A percentile compares a stretch with the other conserved stretches of the same genome.
Conservation (phyloP, 768 basidiomycete genomes). For the Kwoniella pini region DNA sequence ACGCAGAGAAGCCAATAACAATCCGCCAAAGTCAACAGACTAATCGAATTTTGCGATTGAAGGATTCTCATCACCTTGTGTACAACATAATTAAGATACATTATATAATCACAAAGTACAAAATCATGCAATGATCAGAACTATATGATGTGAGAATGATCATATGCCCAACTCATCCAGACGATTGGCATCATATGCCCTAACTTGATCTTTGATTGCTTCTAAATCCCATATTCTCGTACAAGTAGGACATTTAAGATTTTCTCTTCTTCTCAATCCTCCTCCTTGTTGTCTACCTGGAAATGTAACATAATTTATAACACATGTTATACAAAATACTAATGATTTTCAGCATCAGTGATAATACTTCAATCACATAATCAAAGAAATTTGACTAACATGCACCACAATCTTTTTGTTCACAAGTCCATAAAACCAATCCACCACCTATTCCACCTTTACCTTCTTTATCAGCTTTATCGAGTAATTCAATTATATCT, state of each 20-base stretch:
- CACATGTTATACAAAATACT: slow-evolving; percentile 23
- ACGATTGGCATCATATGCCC: slow-evolving; percentile 3
- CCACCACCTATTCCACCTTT: slow-evolving; percentile 23
- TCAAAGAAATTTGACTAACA: slow-evolving; percentile 2
- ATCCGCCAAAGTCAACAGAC: no score
- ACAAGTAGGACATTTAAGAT: slow-evolving; percentile 9
- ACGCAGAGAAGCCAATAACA: no score
- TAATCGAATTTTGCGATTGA: no score
- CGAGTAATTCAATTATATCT: background rate
- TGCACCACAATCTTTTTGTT: slow-evolving; percentile 14
- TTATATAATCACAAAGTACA: no score
- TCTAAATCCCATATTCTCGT: slow-evolving; percentile 13
- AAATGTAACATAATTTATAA: background rate
- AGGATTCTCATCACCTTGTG: no score
- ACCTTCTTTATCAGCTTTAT: background rate
- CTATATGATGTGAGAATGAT: background rate
- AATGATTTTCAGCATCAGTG: background rate
- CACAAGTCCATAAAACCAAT: slow-evolving; percentile 15
- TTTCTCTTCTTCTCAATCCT: background rate
- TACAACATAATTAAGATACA: no score
- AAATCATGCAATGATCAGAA: no score
- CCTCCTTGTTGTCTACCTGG: background rate
- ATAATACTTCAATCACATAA: background rate
- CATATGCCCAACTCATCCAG: background rate
- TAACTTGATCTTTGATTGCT: background rate